Percentiles rank a stretch among this genome's conserved stretches.
phyloP scores from a whole-genome alignment of 495 filamentous ascomycete genomes.

The Hypoxylon subgilvum region DNA sequence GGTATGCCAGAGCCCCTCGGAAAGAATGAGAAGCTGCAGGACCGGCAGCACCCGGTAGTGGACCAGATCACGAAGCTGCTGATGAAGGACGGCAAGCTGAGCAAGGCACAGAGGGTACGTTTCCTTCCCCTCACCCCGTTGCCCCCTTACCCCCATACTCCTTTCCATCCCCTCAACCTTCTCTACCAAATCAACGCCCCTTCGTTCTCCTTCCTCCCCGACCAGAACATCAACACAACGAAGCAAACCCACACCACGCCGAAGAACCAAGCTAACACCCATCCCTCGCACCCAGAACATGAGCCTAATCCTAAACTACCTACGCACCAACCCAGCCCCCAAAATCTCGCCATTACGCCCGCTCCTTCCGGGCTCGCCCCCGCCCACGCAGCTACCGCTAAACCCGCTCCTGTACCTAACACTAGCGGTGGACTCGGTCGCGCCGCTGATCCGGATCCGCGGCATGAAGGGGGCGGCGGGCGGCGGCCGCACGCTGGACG shows the following conservation, averaged over 20 bases:
- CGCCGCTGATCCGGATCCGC: constrained; percentile 80
- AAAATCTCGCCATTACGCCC: constrained; percentile 68
- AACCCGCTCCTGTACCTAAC: constrained; percentile 81
- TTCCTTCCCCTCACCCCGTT: constrained; percentile 15
- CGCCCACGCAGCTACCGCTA: constrained; percentile 73
- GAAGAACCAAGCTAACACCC: constrained; percentile 8
- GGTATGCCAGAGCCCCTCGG: constrained; percentile 69
- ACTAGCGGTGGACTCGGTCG: constrained; percentile 93
- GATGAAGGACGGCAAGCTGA: constrained; percentile 88
- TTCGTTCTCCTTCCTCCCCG: not conserved
- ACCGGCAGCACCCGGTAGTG: constrained; percentile 81
- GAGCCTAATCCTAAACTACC: constrained; percentile 79
- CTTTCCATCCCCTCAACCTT: not conserved
- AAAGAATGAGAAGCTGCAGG: constrained; percentile 65
- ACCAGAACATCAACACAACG: no score
- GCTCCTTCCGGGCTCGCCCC: constrained; percentile 74
- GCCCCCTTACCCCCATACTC: no score
- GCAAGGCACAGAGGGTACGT: constrained; percentile 78
- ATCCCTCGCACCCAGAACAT: constrained; percentile 80
- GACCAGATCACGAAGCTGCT: constrained; percentile 86
- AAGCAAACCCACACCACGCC: not conserved
- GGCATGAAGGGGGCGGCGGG: constrained; percentile 77
- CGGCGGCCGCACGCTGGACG: constrained; percentile 81
- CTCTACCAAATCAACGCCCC: not conserved
- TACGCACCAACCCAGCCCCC: constrained; percentile 83